Base-by-base conservation (phyloP, 2,329 filamentous ascomycete species). In the Pseudodiploospora longispora region DNA sequence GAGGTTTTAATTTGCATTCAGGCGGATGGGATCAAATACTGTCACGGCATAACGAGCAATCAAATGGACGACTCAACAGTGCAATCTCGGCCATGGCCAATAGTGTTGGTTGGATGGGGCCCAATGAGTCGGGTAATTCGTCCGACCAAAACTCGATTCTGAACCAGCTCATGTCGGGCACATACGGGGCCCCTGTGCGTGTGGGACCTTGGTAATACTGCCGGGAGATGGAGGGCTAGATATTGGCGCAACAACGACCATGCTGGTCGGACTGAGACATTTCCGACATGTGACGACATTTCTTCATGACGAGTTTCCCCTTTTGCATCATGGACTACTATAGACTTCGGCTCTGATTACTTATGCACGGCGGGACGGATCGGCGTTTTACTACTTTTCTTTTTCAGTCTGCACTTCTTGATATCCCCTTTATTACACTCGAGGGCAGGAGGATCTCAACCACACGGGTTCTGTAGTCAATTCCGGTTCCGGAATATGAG, bases 1-100 rank as follows among this genome's bases (percentile, higher is more conserved):
- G 88, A 29, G 93, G 93, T 31, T 93, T 97, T 56, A 82, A 87
- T 52, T 61, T 98, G 52, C 87, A 95, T 57, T 87, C 88, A 38
- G 89, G 86, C 42, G 87, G 87, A 47, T 98, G 93, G 93, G 91
- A 97, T 57, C 83, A 93, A 63, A 87, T 82, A 55, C 70, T 98
- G 37, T 72, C 80, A 28, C 88, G 87, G 59, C 93, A 98, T 68
- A 91, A 97, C 59, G 82, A 93, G 52, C 81, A 84, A 52, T 91
- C 88, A 5, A 83, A 84, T 36, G 89, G 88, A 28, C 85, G 86
- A 57, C 76, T 98, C 64, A 80, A 83, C 49, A 77, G 81, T 36
- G 93, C 90, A 32, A 80, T 95, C 49, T 78, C 83, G 43, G 85
- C 89, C 57, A 78, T 97, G 65, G 75, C 80, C 10, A 73, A 74